Evolutionary conservation across 176 grass and related monocot genomes (phyloP).

Genomic region (Oryza nivara): DNA sequence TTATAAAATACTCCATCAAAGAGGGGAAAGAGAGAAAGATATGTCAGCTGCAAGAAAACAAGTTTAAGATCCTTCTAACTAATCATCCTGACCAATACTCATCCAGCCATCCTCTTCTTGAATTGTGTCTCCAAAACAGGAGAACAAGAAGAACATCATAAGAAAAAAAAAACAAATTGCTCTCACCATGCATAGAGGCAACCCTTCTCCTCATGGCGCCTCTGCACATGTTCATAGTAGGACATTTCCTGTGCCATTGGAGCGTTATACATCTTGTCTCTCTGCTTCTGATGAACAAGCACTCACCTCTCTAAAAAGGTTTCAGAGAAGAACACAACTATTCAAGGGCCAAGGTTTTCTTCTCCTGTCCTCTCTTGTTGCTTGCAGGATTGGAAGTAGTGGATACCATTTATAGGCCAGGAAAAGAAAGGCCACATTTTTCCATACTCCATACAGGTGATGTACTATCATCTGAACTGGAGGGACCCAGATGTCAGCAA

Average conservation of each 20-base stretch:
- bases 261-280: constrained; percentile 52
- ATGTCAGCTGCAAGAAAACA: neutral
- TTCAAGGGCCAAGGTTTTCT: neutral
- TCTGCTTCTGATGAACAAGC: neutral
- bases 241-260: constrained; percentile 57
- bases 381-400: constrained; percentile 1
- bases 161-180: neutral
- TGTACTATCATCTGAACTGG: neutral
- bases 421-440: neutral
- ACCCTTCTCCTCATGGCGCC: constrained; percentile 68
- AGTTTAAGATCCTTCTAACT: neutral
- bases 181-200: constrained; percentile 70
- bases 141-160: neutral
- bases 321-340: neutral
- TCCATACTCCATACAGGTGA: neutral
- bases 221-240: constrained; percentile 61
- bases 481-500: neutral
- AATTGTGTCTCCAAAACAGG: too few species aligned
- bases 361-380: neutral
- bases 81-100: neutral
- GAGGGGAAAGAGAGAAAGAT: neutral
- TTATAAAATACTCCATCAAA: neutral
- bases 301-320: neutral
- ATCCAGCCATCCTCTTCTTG: neutral
- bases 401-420: constrained; percentile 34